phyloP scores from a whole-genome alignment of 176 grass and related monocot species.

The Canna indica region DNA sequence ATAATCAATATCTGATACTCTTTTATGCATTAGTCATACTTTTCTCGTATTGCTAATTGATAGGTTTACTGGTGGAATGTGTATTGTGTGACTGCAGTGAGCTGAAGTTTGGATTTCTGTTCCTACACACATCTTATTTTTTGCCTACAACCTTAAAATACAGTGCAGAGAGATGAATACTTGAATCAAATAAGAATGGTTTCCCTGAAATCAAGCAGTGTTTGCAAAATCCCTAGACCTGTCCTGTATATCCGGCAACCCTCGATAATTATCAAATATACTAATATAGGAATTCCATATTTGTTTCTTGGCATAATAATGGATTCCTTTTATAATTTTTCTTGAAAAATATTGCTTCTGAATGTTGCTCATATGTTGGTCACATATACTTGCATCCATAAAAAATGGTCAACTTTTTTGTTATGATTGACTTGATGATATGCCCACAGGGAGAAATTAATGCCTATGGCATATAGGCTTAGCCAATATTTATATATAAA shows the following conservation, averaged over 20 bases:
- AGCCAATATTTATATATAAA: no score
- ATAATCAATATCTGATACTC: slow-evolving; percentile 29
- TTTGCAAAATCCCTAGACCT: neutral
- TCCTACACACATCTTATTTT: neutral
- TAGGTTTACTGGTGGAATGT: neutral
- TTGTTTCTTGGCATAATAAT: neutral
- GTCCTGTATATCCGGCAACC: no score
- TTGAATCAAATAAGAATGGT: neutral
- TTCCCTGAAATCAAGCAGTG: neutral
- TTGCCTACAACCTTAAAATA: neutral
- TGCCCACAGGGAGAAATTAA: no score
- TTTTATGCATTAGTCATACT: neutral
- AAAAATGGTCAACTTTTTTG: no score
- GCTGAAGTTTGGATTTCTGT: neutral
- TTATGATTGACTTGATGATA: no score
- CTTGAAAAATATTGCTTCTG: no score
- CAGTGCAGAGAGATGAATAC: neutral
- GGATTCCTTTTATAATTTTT: no score
- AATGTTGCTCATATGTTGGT: no score
- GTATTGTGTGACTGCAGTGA: neutral
- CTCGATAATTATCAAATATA: no score
- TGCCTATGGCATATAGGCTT: no score
- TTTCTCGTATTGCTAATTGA: neutral
- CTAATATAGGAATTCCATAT: neutral
- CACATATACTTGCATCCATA: no score